Conservation (phyloP, 176 grass and related monocot genomes). For the Saccharum officinarum region DNA sequence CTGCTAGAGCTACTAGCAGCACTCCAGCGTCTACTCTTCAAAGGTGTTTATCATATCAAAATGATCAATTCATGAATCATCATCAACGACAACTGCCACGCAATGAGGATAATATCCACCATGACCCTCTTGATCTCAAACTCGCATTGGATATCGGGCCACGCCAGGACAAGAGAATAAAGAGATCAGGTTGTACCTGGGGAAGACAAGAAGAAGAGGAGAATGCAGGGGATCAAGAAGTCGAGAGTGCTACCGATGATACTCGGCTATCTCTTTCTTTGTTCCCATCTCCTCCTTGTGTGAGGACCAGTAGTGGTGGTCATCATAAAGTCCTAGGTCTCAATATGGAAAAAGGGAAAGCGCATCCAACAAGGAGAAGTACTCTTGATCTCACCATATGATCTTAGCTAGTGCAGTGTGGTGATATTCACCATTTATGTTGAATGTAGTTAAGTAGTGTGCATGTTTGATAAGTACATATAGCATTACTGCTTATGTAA, state of each 20-base stretch:
- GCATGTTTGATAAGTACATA: not conserved
- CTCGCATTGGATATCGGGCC: conserved; percentile 30
- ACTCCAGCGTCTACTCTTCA: not conserved
- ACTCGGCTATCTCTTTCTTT: conserved; percentile 38
- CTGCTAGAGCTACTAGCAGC: not conserved
- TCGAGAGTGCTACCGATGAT: not conserved
- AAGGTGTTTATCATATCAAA: not conserved
- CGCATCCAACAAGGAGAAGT: conserved; percentile 39
- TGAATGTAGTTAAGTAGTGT: not conserved
- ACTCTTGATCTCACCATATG: conserved; percentile 64
- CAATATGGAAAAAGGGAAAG: conserved; percentile 24
- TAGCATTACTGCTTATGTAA: not conserved
- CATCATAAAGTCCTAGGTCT: not conserved
- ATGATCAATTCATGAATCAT: conserved; percentile 19
- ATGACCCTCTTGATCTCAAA: conserved; percentile 30
- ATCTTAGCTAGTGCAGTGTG: conserved; percentile 27
- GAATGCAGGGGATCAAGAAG: conserved; percentile 17
- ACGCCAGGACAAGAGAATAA: not conserved
- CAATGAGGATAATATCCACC: not conserved
- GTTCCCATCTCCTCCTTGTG: conserved; percentile 21
- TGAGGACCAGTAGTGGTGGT: not conserved
- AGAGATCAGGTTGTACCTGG: not conserved
- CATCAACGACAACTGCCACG: not conserved
- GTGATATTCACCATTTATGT: conserved; percentile 35
- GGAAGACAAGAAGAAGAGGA: not conserved